Evolutionary conservation across 2,329 filamentous ascomycete genomes (phyloP).

Genomic region (Teratosphaeria gauchensis): DNA sequence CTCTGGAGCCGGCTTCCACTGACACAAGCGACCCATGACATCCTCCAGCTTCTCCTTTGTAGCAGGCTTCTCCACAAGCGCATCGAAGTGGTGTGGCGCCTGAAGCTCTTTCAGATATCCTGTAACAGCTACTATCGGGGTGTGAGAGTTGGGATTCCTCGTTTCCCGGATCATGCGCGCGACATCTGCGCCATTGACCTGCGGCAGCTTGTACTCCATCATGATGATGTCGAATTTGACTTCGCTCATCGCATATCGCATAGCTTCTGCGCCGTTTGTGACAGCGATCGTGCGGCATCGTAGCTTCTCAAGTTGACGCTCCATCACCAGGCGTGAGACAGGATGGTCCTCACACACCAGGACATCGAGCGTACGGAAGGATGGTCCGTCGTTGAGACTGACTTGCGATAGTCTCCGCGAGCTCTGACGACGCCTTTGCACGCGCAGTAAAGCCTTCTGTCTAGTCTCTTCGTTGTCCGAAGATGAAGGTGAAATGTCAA

Average conservation of each 20-base stretch:
- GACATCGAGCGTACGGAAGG: constrained; percentile 84
- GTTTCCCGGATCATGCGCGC: constrained; percentile 97
- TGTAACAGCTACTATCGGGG: constrained; percentile 91
- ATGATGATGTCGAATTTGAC: constrained; percentile 99
- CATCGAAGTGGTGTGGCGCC: constrained; percentile 90
- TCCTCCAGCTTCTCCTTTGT: constrained; percentile 86
- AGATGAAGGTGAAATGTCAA: constrained; percentile 93
- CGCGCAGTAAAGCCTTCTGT: constrained; percentile 79
- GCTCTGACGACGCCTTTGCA: constrained; percentile 89
- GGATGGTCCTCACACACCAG: constrained; percentile 97
- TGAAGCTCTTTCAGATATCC: constrained; percentile 97
- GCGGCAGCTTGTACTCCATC: constrained; percentile 90
- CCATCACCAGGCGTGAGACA: constrained; percentile 97
- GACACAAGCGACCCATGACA: constrained; percentile 75
- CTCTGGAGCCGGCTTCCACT: constrained; percentile 76
- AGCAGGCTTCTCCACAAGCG: constrained; percentile 90
- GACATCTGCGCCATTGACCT: constrained; percentile 90
- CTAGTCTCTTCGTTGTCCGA: constrained; percentile 95
- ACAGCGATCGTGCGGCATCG: constrained; percentile 90
- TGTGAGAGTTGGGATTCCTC: constrained; percentile 87
- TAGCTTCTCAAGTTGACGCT: constrained; percentile 89
- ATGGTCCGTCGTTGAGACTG: constrained; percentile 70
- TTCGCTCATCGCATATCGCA: constrained; percentile 88
- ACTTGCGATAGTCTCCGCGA: constrained; percentile 91
- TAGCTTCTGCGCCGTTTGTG: constrained; percentile 79